Evolutionary conservation across 768 basidiomycete genomes (phyloP), one percentile per base, ranked within the genome.

Genomic region (Albatrellus ellisii): DNA sequence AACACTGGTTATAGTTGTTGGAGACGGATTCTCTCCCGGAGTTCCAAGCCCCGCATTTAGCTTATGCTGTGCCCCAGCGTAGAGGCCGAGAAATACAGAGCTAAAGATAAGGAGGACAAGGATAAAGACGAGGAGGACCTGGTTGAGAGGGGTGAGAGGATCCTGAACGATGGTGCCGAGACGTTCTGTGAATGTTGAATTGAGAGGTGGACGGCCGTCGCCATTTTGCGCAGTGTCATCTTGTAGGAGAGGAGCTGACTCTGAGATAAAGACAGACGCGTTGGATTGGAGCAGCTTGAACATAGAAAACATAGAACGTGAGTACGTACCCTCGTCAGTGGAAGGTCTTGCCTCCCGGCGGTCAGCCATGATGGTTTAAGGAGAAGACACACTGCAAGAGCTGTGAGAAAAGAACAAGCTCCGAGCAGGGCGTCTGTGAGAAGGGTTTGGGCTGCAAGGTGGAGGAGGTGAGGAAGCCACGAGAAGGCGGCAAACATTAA

Each of bases 81-180:
- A 97, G 4, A 99, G 67, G 8, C 94, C 94, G 46, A 92, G 79
- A 60, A 94, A 92, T n/a, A 87, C 69, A 6, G 86, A 83, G 49
- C 75, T 78, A 36, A 89, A 68, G 35, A 97, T 69, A 11, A 98
- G 68, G 36, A 99, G 69, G 21, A 84, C 59, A 46, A 98, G 70
- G 0, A 75, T 72, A 35, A 85, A 65, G 15, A 79, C 66, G 9
- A 89, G 75, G 1, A 98, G 76, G 39, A 88, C 65, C 64, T 88
- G 84, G 38, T 88, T 79, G 46, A 95, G 71, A 17, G 81, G 69
- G 1, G 89, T 88, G 26, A 97, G 71, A 1, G 83, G 82, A 53
- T 88, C 81, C 48, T 79, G 77, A 3, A 77, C 72, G 44, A 76
- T 64, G 9, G 71, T 60, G 21, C 73, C 67, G 33, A 82, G 46